Conservation (phyloP, 2,329 filamentous ascomycete species). For the Trichoderma breve region DNA sequence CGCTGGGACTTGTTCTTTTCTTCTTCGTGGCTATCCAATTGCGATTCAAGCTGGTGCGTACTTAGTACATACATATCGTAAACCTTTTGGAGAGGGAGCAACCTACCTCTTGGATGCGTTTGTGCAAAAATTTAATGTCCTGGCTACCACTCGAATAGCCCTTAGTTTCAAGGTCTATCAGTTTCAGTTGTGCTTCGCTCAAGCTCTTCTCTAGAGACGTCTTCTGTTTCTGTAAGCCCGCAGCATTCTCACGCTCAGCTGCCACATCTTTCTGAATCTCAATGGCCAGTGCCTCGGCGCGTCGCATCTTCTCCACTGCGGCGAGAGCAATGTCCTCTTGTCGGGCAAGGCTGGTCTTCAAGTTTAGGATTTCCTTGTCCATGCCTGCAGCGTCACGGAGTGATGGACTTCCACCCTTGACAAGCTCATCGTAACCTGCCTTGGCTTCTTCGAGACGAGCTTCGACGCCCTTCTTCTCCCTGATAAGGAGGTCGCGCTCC, state of each 20-base stretch:
- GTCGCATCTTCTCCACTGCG: constrained; percentile 94
- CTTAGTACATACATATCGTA: constrained; percentile 29
- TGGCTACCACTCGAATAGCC: constrained; percentile 92
- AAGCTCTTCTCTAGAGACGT: constrained; percentile 82
- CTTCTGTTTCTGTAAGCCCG: constrained; percentile 85
- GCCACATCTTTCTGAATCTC: constrained; percentile 94
- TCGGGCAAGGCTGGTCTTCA: constrained; percentile 85
- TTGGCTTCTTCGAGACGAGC: constrained; percentile 82
- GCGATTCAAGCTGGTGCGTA: constrained; percentile 70
- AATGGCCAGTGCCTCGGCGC: constrained; percentile 79
- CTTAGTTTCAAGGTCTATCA: constrained; percentile 95
- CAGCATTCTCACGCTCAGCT: constrained; percentile 77
- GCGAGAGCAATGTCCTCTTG: constrained; percentile 91
- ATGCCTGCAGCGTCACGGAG: constrained; percentile 85
- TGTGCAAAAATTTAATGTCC: constrained; percentile 92
- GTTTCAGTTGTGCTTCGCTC: constrained; percentile 84
- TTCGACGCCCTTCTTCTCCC: constrained; percentile 90
- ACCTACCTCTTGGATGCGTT: constrained; percentile 85
- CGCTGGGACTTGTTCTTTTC: constrained; percentile 79
- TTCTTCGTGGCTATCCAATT: constrained; percentile 79
- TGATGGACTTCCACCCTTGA: constrained; percentile 79
- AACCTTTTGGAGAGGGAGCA: not conserved
- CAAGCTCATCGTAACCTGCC: constrained; percentile 82
- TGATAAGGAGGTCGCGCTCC: constrained; percentile 78
- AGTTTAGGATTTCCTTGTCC: constrained; percentile 83